Evolutionary conservation across 192 early-diverging fungal genomes (phyloP), one percentile per base, ranked within the genome.

Genomic region (Diversispora eburnea): DNA sequence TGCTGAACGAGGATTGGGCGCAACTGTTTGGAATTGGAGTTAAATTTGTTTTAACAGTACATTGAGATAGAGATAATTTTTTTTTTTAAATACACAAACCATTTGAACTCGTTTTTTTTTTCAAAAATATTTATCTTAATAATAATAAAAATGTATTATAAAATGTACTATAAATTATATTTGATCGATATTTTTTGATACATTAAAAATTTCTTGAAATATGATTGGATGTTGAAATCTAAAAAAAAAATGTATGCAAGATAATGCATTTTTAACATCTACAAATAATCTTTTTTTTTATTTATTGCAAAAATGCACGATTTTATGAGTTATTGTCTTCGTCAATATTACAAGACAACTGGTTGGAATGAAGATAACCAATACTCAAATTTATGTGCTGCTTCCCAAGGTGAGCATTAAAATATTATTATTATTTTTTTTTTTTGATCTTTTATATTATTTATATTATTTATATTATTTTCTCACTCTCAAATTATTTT

Each of bases 281-380:
- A 33, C 25, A 33, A 51, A 51, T 52, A 15, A 15, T 52, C n/a
- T n/a, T 52, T 52, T 19, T 58, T 20, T 58, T 20, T 19, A 58
- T 58, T 19, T 58, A 58, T 63, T 63, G 58, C 3, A 68, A 62
- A 49, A 42, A 89, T 91, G 90, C 83, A 88, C 73, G 92, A 93
- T 77, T 92, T 90, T 82, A 90, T 95, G 84, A 88, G 89, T 76
- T 91, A 92, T 78, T 89, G 91, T 64, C 81, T 90, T 8, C 85
- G 90, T 74, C 84, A 89, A 78, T 96, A 93, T 80, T 92, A 93
- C 77, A 82, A 85, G 15, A 80, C 87, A 15, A 89, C 87, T 7
- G 80, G 83, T 39, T 96, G 92, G 92, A 90, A 91, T 77, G 90
- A 93, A 60, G 84, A 90, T 67, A 90, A 90, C 73, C 89, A 89